phyloP scores from a whole-genome alignment of 2,329 filamentous ascomycete genomes.

The Zymoseptoria crescenta region DNA sequence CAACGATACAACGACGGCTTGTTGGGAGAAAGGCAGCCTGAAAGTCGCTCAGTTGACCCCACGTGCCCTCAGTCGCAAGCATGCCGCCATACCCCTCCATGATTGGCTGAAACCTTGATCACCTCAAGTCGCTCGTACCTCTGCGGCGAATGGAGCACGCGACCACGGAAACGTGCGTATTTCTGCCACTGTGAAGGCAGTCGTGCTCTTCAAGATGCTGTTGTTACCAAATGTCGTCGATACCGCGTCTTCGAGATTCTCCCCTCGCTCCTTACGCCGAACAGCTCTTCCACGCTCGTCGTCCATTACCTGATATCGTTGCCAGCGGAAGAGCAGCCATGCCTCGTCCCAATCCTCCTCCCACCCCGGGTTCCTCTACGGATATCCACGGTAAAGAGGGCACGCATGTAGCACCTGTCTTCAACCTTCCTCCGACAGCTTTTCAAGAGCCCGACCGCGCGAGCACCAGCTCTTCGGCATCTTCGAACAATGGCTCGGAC shows the following conservation, averaged over 20 bases:
- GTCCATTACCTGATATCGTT: conserved; percentile 10
- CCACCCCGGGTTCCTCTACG: conserved; percentile 71
- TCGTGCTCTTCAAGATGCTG: not conserved
- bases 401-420: conserved; percentile 56
- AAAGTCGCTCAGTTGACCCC: not conserved
- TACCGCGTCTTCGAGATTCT: not conserved
- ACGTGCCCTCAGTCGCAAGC: not conserved
- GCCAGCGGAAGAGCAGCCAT: conserved; percentile 37
- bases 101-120: not conserved
- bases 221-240: not conserved
- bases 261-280: conserved; percentile 23
- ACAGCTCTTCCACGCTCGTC: conserved; percentile 21
- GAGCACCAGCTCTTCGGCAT: conserved; percentile 41
- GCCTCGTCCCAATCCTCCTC: conserved; percentile 60
- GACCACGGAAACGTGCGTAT: not conserved
- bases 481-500: conserved; percentile 42
- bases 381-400: conserved; percentile 68
- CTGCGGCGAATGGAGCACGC: not conserved
- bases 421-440: conserved; percentile 71
- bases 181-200: not conserved
- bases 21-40: not conserved
- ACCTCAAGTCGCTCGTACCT: not conserved
- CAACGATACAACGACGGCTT: not conserved
- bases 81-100: not conserved
- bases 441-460: conserved; percentile 42